Percentiles rank a stretch among this genome's conserved stretches.
phyloP scores from a whole-genome alignment of 805 yeast genomes.

The Lipomyces sp. region DNA sequence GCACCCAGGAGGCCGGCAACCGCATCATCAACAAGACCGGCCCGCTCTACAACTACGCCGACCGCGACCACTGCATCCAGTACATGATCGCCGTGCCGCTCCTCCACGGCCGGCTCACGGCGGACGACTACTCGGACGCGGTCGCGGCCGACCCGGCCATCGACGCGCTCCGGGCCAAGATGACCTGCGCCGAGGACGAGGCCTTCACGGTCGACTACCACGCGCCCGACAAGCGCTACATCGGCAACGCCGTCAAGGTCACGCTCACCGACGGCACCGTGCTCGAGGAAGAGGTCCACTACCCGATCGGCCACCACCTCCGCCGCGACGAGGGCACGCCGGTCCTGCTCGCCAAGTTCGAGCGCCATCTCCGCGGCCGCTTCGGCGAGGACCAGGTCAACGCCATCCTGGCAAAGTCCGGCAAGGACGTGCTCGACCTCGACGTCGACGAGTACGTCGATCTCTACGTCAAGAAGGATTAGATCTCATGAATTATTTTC shows the following conservation, averaged over 20 bases:
- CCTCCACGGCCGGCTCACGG: slow-evolving; percentile 54
- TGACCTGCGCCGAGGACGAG: slow-evolving; percentile 52
- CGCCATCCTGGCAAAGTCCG: slow-evolving; percentile 40
- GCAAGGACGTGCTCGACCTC: slow-evolving; percentile 40
- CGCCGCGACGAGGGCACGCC: slow-evolving; percentile 62
- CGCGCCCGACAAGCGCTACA: slow-evolving; percentile 55
- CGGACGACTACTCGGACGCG: slow-evolving; percentile 54
- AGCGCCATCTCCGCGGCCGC: slow-evolving; percentile 50
- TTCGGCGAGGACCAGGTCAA: slow-evolving; percentile 43
- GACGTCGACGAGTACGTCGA: slow-evolving; percentile 51
- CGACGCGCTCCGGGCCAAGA: slow-evolving; percentile 52
- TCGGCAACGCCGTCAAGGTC: slow-evolving; percentile 53
- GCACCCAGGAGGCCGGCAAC: slow-evolving; percentile 61
- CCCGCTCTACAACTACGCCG: slow-evolving; percentile 60
- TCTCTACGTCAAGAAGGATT: slow-evolving; percentile 39
- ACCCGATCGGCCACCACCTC: slow-evolving; percentile 54
- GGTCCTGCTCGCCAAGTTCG: slow-evolving; percentile 49
- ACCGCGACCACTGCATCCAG: slow-evolving; percentile 63
- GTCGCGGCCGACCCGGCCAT: slow-evolving; percentile 52
- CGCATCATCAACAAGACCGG: slow-evolving; percentile 59
- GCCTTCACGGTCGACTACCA: slow-evolving; percentile 52
- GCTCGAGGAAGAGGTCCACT: slow-evolving; percentile 54
- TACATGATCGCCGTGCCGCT: slow-evolving; percentile 60
- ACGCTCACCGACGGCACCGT: slow-evolving; percentile 54
- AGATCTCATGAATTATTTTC: no score